Base-by-base conservation (phyloP, 1,284 basidiomycete genomes). In the Marasmius sp. region DNA sequence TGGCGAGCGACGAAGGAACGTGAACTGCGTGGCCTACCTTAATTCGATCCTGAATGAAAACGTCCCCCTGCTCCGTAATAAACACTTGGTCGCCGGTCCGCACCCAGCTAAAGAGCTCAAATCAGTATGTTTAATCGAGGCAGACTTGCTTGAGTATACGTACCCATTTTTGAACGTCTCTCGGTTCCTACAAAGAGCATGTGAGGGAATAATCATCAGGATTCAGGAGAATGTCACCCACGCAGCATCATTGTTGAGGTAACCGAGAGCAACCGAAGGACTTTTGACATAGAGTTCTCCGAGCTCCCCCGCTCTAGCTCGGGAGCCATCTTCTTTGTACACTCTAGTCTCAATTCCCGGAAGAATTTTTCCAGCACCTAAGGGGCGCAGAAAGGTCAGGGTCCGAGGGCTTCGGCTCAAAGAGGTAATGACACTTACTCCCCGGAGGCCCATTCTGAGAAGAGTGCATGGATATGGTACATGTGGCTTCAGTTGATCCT, bases 21-120 rank as follows among this genome's bases (percentile, higher is more conserved):
- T 12, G 22, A 22, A 0, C n/a, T 37, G 58, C 2, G 9, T n/a
- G 20, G 61, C 59, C 7, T 37, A 81, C 82, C 71, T 85, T 85
- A 66, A 86, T 74, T 38, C 85, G 80, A 66, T 86, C 84, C 2
- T 82, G 71, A 56, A 86, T 74, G 63, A 80, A 85, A 12, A 86
- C 57, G 51, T 86, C 80, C 12, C 76, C 75, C 37, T 80, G 72
- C 58, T 78, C 71, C 36, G 73, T 72, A 58, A 84, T 71, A 36
- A 73, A 57, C 14, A 82, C 83, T 62, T 83, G 79, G 64, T 86
- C 84, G 1, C 84, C 85, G 0, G 84, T 85, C 16, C 75, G 76
- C 7, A 86, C 72, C 84, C 84, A 85, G 38, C 82, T 76, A 74
- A 34, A 75, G 20, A 39, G 6, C 3, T 41, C 9, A 45, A 18